Evolutionary conservation across 192 early-diverging fungal genomes (phyloP), one percentile per base, ranked within the genome.

Genomic region (Mortierella claussenii): DNA sequence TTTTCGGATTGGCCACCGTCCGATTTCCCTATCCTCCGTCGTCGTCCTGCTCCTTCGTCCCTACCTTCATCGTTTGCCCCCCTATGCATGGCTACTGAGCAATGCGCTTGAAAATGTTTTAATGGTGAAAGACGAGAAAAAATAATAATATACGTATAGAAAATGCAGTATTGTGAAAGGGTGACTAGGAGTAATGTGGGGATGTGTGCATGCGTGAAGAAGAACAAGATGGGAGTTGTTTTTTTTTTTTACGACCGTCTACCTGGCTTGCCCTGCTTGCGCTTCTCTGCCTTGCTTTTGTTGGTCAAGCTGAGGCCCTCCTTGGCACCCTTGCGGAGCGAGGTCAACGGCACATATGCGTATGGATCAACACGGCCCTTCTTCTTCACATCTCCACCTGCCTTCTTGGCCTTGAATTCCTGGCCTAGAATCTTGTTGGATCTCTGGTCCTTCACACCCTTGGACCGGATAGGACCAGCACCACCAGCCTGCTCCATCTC

Each of bases 341-440:
- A 75, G 4, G 83, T 87, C 48, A 99, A 83, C 60, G 97, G 97
- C 44, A 99, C 89, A 70, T 98, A 99, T n/a, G 95, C 94, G 69
- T 88, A 96, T 31, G 97, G 97, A 82, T 98, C 96, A 6, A 93
- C 83, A 68, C 88, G 90, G 44, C 92, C 94, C 48, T 90, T 89
- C 75, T 88, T 89, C 76, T 94, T 94, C 58, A 99, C 88, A 87
- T 99, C 97, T 63, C 97, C 96, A 48, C 88, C 82, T 12, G 96
- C 96, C 73, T 89, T 88, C 88, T 93, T 89, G 50, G 95, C 85
- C 69, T 87, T 88, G 87, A 90, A 98, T 67, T 97, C 93, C 67
- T 88, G 79, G 23, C 92, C 91, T 32, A 96, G 65, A 65, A 82
- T 11, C 54, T 65, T 68, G 48, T 53, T 68, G 78, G 82, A 71